phyloP scores from a whole-genome alignment of 805 yeast genomes.

The Lipomyces yamadae region DNA sequence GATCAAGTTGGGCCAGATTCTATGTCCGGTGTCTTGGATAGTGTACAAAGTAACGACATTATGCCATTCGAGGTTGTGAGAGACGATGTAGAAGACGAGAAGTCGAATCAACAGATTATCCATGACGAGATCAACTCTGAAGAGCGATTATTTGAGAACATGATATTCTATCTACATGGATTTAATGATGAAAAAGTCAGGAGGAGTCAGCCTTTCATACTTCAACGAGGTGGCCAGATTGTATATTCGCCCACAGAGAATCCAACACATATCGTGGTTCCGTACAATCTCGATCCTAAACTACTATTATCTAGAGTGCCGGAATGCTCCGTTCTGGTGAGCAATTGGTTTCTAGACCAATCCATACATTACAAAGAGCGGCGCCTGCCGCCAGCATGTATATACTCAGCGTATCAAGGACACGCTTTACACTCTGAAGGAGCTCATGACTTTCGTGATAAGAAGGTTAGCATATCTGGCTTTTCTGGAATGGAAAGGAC shows the following conservation, averaged over 20 bases:
- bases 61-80: conserved; percentile 1
- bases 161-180: conserved; percentile 19
- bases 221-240: conserved; percentile 29
- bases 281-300: conserved; percentile 19
- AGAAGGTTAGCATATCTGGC: conserved; percentile 64
- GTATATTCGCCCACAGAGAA: conserved; percentile 2
- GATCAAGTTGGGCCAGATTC: conserved; percentile 4
- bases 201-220: conserved; percentile 20
- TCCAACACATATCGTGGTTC: conserved; percentile 35
- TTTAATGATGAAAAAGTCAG: conserved; percentile 17
- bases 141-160: conserved; percentile 16
- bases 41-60: neutral
- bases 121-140: conserved; percentile 2
- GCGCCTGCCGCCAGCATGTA: conserved; percentile 11
- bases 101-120: neutral
- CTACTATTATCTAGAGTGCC: conserved; percentile 26
- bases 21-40: neutral
- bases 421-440: conserved; percentile 48
- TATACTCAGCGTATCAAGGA: conserved; percentile 49
- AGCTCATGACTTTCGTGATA: conserved; percentile 41
- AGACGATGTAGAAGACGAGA: neutral
- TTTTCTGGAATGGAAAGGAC: conserved; percentile 76
- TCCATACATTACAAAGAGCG: conserved; percentile 61
- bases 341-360: conserved; percentile 84
- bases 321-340: conserved; percentile 50